Percentiles rank a stretch among this genome's conserved stretches.
These are phyloP conservation scores for Venturia effusa DNA, from an alignment of 2,329 filamentous ascomycete species.

Conservation along the genomic window DNA sequence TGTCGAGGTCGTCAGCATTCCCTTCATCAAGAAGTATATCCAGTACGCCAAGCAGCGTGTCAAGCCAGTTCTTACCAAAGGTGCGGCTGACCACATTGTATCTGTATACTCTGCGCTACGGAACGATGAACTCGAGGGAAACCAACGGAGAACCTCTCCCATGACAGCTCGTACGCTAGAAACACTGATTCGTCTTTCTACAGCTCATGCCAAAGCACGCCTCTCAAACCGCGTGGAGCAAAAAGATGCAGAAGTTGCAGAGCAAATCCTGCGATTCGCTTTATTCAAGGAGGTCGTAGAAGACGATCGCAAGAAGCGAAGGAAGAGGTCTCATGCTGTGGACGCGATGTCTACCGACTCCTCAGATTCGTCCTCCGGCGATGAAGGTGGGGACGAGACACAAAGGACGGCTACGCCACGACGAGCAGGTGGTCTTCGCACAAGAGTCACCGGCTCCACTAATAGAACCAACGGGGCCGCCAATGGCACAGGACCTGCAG, in stretches of 20 bases:
- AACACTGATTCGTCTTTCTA: conserved; percentile 94
- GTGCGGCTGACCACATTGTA: conserved; percentile 83
- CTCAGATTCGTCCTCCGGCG: conserved; percentile 47
- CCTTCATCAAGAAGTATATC: conserved; percentile 99
- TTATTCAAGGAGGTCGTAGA: conserved; percentile 91
- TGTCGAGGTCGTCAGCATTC: conserved; percentile 84
- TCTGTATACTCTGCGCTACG: conserved; percentile 83
- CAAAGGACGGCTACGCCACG: conserved; percentile 17
- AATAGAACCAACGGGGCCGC: conserved; percentile 16
- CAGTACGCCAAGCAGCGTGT: conserved; percentile 92
- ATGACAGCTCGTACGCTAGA: conserved; percentile 96
- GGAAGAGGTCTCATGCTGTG: conserved; percentile 56
- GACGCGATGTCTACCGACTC: conserved; percentile 45
- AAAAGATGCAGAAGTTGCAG: conserved; percentile 76
- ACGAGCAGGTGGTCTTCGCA: conserved; percentile 29
- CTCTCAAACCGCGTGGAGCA: conserved; percentile 83
- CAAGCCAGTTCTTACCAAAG: conserved; percentile 82
- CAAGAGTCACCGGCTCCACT: conserved; percentile 17
- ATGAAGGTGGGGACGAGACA: conserved; percentile 45
- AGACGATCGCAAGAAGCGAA: conserved; percentile 69
- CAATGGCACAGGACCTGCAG: conserved; percentile 25
- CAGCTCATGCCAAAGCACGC: conserved; percentile 86
- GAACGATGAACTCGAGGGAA: conserved; percentile 92
- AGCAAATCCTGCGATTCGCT: conserved; percentile 83
- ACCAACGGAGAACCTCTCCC: conserved; percentile 84